Base-by-base conservation (phyloP, 495 filamentous ascomycete species). In the Pseudoneurospora amorphoporcata region DNA sequence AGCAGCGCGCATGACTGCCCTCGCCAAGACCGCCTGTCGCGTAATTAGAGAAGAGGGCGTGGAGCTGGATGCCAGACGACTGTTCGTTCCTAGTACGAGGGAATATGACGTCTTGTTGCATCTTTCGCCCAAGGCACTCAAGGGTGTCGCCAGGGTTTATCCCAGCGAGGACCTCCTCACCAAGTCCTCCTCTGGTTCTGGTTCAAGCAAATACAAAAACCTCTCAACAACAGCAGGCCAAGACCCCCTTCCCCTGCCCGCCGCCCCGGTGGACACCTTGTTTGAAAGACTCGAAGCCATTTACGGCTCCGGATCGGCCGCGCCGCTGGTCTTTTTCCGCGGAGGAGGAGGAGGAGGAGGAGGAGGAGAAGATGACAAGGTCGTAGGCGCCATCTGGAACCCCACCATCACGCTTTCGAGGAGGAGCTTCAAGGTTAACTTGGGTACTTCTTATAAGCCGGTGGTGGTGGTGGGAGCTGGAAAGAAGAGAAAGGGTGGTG, bases 91-190 rank as follows among this genome's bases (percentile, higher is more conserved):
- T 3, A 85, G 89, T 0, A 83, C 91, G 16, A 81, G 82, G 10
- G 94, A 96, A 39, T 98, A 93, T 78, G 93, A 98, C 77, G 93
- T 98, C 76, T 81, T 97, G 41, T 82, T 98, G 39, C 86, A 91
- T 76, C 82, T 98, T 10, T 86, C 88, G 8, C 72, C 83, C 7
- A 89, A 86, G 73, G 83, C 81, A 68, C 76, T 80, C 43, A 81
- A 81, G 76, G 38, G 40, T 37, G 47, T 65, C 4, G 53, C 70
- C 3, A 77, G 58, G 71, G 80, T 77, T 3, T 81, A 79, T 37
- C 39, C 72, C 19, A 61, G 40, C 3, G 76, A 74, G 35, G 76
- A 84, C 42, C 68, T n/a, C n/a, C n/a, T n/a, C n/a, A n/a, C n/a
- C n/a, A n/a, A n/a, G n/a, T n/a, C n/a, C n/a, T n/a, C n/a, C n/a